These are phyloP conservation scores for Fusarium napiforme DNA, from an alignment of 2,329 filamentous ascomycete genomes.

Conservation along the genomic window DNA sequence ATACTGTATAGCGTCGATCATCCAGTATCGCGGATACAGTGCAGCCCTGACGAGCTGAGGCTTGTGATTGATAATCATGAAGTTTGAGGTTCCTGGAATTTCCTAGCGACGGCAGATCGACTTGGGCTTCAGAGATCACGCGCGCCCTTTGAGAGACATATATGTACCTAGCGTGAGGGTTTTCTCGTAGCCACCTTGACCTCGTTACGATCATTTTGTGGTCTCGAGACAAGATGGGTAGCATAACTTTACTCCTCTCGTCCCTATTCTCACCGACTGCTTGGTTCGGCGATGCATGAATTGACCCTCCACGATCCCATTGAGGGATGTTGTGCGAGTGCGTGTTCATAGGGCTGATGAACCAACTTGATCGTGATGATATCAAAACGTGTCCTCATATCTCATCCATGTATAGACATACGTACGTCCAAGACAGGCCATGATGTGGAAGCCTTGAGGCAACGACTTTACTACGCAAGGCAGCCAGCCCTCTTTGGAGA, in stretches of 20 bases:
- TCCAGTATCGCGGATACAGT: slow-evolving; percentile 6
- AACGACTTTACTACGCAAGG: slow-evolving; percentile 26
- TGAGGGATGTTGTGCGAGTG: background rate
- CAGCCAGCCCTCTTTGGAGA: slow-evolving; percentile 17
- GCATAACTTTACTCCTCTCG: background rate
- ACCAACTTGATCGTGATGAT: background rate
- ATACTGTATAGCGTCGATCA: slow-evolving; percentile 25
- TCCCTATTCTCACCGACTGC: slow-evolving; percentile 2
- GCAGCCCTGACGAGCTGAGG: slow-evolving; percentile 9
- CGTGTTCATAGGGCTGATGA: slow-evolving; percentile 22
- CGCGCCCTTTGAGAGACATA: slow-evolving; percentile 35
- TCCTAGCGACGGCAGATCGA: slow-evolving; percentile 16
- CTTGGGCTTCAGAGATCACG: slow-evolving; percentile 6
- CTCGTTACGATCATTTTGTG: slow-evolving; percentile 1
- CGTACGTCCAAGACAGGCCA: slow-evolving; percentile 7
- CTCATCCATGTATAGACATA: background rate
- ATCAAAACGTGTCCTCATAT: slow-evolving; percentile 16
- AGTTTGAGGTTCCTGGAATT: slow-evolving; percentile 24
- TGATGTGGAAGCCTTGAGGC: slow-evolving; percentile 33
- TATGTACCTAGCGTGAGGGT: slow-evolving; percentile 25
- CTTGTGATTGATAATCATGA: slow-evolving; percentile 17
- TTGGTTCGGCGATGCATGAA: slow-evolving; percentile 5
- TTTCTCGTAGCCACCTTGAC: slow-evolving; percentile 7
- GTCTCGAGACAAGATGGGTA: background rate
- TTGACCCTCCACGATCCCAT: slow-evolving; percentile 4